phyloP scores from a whole-genome alignment of 2,329 filamentous ascomycete genomes.

The Colletotrichum sp. region DNA sequence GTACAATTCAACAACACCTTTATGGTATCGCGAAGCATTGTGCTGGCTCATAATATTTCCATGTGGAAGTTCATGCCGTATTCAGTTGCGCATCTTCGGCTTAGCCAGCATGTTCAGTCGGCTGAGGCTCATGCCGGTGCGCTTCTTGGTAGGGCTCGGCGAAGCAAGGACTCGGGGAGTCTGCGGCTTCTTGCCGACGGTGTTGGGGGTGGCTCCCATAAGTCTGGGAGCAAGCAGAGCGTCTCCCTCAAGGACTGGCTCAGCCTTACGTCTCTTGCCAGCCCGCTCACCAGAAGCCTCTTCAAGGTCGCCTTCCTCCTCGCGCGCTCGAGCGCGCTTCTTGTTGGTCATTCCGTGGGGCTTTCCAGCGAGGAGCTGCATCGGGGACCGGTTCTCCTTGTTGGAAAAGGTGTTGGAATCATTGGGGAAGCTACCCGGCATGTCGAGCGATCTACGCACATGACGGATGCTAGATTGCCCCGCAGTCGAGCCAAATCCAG shows the following conservation, averaged over 20 bases:
- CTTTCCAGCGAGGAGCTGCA: slow-evolving; percentile 45
- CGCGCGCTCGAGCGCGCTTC: slow-evolving; percentile 64
- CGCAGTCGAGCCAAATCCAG: slow-evolving; percentile 59
- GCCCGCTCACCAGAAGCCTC: slow-evolving; percentile 59
- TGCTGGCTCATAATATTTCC: not conserved
- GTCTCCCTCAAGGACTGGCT: slow-evolving; percentile 53
- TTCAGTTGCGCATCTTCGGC: slow-evolving; percentile 59
- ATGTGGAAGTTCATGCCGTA: not conserved
- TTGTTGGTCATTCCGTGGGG: slow-evolving; percentile 69
- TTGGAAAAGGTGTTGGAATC: slow-evolving; percentile 38
- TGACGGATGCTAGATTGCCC: slow-evolving; percentile 67
- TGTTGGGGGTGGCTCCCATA: slow-evolving; percentile 34
- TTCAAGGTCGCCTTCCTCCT: slow-evolving; percentile 62
- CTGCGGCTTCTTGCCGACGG: slow-evolving; percentile 38
- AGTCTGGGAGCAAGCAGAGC: slow-evolving; percentile 56
- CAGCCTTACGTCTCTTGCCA: slow-evolving; percentile 63
- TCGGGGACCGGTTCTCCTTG: slow-evolving; percentile 59
- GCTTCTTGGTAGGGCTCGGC: slow-evolving; percentile 57
- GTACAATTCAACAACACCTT: slow-evolving; percentile 1
- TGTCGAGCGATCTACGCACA: slow-evolving; percentile 56
- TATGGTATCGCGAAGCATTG: not conserved
- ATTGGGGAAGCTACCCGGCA: slow-evolving; percentile 62
- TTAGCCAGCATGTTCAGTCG: slow-evolving; percentile 65
- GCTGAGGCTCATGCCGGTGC: slow-evolving; percentile 56
- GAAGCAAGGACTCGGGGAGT: slow-evolving; percentile 27